Evolutionary conservation across 305 asterid species (phyloP).

Genomic region (Fraxinus sp.): DNA sequence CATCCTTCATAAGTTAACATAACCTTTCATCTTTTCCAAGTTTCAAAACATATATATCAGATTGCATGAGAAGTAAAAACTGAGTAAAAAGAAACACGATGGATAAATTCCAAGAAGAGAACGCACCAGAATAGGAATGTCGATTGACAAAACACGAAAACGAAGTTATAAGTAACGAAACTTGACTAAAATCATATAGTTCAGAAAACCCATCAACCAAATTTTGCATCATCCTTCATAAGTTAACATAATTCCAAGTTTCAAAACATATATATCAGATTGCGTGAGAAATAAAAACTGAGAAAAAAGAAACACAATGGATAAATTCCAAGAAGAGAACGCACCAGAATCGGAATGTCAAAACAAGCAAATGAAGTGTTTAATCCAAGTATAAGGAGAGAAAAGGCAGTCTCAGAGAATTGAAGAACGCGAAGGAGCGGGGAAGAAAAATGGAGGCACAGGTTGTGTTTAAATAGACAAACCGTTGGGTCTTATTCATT

Average conservation of each 20-base stretch:
- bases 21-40: not conserved
- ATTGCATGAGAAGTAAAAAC: no score
- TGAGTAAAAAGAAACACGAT: not conserved
- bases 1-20: not conserved
- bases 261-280: not conserved
- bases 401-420: slow-evolving; percentile 6
- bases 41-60: not conserved
- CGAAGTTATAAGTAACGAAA: not conserved
- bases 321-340: slow-evolving; percentile 17
- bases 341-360: slow-evolving; percentile 34
- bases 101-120: slow-evolving; percentile 12
- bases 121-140: slow-evolving; percentile 32
- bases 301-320: not conserved
- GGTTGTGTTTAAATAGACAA: slow-evolving; percentile 54
- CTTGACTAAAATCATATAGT: no score
- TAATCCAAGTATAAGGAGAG: not conserved
- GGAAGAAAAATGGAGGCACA: slow-evolving; percentile 37
- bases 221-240: not conserved
- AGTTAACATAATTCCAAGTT: not conserved
- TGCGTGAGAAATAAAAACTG: not conserved
- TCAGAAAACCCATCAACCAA: no score
- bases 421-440: slow-evolving; percentile 36
- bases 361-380: slow-evolving; percentile 9
- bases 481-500: slow-evolving; percentile 20
- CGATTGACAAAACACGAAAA: slow-evolving; percentile 21